Conservation (phyloP, 2,329 filamentous ascomycete species). For the Drechslerella coelobrocha region DNA sequence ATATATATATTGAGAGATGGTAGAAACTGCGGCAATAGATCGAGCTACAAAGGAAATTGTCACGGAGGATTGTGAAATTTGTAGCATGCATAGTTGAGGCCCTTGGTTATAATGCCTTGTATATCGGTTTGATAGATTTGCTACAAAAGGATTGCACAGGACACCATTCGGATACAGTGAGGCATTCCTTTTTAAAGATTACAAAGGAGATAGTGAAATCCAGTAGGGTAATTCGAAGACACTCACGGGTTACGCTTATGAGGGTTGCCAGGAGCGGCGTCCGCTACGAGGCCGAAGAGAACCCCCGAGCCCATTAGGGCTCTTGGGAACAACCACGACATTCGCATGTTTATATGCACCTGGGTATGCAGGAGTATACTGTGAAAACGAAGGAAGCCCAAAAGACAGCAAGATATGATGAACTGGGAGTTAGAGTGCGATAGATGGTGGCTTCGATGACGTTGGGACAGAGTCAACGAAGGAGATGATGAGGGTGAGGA, state of each 20-base stretch:
- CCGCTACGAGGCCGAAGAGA: slow-evolving; percentile 7
- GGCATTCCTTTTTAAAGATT: too few relatives aligned
- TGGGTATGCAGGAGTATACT: slow-evolving; percentile 2
- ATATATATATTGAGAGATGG: too few relatives aligned
- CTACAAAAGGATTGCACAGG: too few relatives aligned
- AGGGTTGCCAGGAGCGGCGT: slow-evolving; percentile 38
- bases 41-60: too few relatives aligned
- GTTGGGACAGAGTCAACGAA: slow-evolving; percentile 15
- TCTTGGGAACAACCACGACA: slow-evolving; percentile 5
- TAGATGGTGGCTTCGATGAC: slow-evolving; percentile 5
- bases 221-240: background rate
- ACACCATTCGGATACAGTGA: too few relatives aligned
- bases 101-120: too few relatives aligned
- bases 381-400: slow-evolving; percentile 32
- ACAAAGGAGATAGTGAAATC: background rate
- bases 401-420: slow-evolving; percentile 8
- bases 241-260: slow-evolving; percentile 45
- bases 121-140: background rate
- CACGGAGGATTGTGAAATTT: too few relatives aligned
- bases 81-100: too few relatives aligned
- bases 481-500: slow-evolving; percentile 5
- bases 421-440: background rate
- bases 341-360: slow-evolving; percentile 13
- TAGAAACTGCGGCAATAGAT: too few relatives aligned
- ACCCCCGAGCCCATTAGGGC: slow-evolving; percentile 20